phyloP scores from a whole-genome alignment of 2,329 filamentous ascomycete species.

The Neofusicoccum parvum region DNA sequence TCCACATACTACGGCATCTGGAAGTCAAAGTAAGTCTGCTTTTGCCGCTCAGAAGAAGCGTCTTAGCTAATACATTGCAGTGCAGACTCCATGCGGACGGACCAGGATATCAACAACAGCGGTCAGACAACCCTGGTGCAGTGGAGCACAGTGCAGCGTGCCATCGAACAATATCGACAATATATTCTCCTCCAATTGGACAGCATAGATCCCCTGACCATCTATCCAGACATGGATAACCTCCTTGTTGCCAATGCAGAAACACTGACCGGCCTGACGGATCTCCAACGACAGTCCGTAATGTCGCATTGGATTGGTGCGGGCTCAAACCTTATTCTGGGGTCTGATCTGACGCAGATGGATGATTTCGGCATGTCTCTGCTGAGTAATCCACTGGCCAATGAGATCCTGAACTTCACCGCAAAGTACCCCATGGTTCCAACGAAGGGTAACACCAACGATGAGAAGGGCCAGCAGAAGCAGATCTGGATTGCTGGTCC shows the following conservation, averaged over 20 bases:
- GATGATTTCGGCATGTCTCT: conserved; percentile 22
- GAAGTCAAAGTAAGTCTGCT: conserved; percentile 22
- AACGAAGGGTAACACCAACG: conserved; percentile 22
- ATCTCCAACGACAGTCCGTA: conserved; percentile 29
- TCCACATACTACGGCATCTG: conserved; percentile 29
- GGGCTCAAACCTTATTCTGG: conserved; percentile 32
- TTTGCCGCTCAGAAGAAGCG: not conserved
- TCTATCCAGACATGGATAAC: conserved; percentile 34
- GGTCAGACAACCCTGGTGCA: conserved; percentile 28
- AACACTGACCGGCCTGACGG: conserved; percentile 29
- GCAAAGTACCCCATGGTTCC: conserved; percentile 32
- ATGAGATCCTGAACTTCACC: conserved; percentile 27
- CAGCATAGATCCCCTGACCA: conserved; percentile 25
- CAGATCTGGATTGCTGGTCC: conserved; percentile 35
- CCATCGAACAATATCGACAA: conserved; percentile 35
- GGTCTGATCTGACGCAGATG: conserved; percentile 30
- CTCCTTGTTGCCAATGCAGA: conserved; percentile 31
- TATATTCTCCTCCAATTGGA: conserved; percentile 28
- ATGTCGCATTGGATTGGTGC: conserved; percentile 37
- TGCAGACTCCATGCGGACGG: conserved; percentile 32
- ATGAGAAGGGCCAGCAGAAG: conserved; percentile 27
- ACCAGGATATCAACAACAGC: conserved; percentile 32
- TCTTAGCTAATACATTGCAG: not conserved
- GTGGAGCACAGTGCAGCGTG: conserved; percentile 30
- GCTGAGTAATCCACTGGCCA: conserved; percentile 24